Conservation (phyloP, 2,329 filamentous ascomycete species). For the Graphilbum sp. region DNA sequence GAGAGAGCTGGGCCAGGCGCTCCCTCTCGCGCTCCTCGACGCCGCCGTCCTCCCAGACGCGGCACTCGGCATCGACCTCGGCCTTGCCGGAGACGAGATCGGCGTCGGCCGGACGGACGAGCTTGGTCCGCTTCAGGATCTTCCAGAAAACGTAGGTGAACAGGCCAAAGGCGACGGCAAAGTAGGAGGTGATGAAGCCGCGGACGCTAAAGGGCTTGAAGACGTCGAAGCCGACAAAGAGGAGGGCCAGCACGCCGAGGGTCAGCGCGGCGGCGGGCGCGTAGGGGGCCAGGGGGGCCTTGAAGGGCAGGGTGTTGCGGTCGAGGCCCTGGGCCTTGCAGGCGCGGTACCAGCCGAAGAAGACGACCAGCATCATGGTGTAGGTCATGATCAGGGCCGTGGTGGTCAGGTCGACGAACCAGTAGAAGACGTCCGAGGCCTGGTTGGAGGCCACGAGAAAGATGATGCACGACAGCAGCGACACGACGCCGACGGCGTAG, state of each 20-base stretch:
- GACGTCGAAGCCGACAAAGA: conserved; percentile 35
- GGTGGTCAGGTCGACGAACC: conserved; percentile 24
- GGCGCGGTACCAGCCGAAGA: conserved; percentile 19
- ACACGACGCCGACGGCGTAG: conserved; percentile 19
- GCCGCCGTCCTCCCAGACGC: conserved; percentile 12
- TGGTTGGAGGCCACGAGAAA: conserved; percentile 22
- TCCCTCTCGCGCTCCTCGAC: conserved; percentile 7
- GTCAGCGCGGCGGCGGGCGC: conserved; percentile 15
- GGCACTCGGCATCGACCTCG: conserved; percentile 22
- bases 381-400: conserved; percentile 25
- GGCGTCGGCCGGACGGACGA: conserved; percentile 4
- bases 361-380: conserved; percentile 21
- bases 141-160: conserved; percentile 45
- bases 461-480: conserved; percentile 18
- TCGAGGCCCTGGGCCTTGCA: conserved; percentile 20
- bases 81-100: conserved; percentile 11
- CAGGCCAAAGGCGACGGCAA: conserved; percentile 35
- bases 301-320: conserved; percentile 18
- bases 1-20: conserved; percentile 6
- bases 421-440: conserved; percentile 20
- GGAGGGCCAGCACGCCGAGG: conserved; percentile 1
- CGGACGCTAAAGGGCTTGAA: conserved; percentile 31
- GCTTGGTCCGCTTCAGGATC: conserved; percentile 34
- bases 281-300: conserved; percentile 19
- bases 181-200: conserved; percentile 36